These are phyloP conservation scores for Lindgomyces ingoldianus DNA, from an alignment of 495 filamentous ascomycete species.

Conservation along the genomic window DNA sequence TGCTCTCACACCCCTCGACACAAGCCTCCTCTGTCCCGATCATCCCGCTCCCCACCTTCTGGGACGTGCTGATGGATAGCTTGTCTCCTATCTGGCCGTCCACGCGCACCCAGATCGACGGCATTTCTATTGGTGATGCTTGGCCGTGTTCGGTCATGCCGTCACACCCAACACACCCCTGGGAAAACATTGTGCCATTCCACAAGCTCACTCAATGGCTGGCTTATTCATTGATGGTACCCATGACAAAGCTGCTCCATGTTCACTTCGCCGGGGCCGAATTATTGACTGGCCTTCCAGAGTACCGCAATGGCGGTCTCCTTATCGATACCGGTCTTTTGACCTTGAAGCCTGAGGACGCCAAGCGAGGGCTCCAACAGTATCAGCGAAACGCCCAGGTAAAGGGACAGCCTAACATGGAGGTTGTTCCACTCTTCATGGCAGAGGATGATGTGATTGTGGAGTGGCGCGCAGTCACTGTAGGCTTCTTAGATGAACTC, in stretches of 20 bases:
- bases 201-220: slow-evolving; percentile 92
- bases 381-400: slow-evolving; percentile 73
- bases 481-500: slow-evolving; percentile 80
- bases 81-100: slow-evolving; percentile 86
- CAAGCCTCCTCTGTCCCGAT: slow-evolving; percentile 84
- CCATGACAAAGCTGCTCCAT: slow-evolving; percentile 74
- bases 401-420: slow-evolving; percentile 70
- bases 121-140: slow-evolving; percentile 86
- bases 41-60: slow-evolving; percentile 86
- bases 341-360: slow-evolving; percentile 66
- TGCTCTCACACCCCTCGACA: slow-evolving; percentile 87
- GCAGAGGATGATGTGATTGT: slow-evolving; percentile 83
- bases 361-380: slow-evolving; percentile 65
- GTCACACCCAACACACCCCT: slow-evolving; percentile 69
- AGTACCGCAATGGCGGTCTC: slow-evolving; percentile 85
- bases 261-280: slow-evolving; percentile 77
- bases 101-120: slow-evolving; percentile 85
- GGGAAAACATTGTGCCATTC: slow-evolving; percentile 95
- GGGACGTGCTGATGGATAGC: slow-evolving; percentile 86
- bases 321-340: slow-evolving; percentile 82
- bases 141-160: slow-evolving; percentile 90
- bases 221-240: slow-evolving; percentile 84
- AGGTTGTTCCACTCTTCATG: slow-evolving; percentile 75
- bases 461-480: slow-evolving; percentile 81
- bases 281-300: slow-evolving; percentile 78